Conservation (phyloP, 1,284 basidiomycete genomes). For the Melampsora americana region DNA sequence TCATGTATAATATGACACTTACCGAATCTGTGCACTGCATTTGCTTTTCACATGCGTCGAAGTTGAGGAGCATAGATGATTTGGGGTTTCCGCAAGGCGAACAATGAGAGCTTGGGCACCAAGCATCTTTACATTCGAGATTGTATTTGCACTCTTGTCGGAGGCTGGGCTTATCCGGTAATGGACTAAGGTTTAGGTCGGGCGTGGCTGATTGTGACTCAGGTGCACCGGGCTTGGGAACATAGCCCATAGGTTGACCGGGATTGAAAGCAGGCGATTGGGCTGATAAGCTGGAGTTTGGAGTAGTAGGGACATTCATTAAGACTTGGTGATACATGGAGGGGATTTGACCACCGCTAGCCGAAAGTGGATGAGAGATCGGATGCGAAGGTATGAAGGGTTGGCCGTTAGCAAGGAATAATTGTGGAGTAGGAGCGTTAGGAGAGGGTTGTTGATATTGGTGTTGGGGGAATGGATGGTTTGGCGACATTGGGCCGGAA, state of each 20-base stretch:
- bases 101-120: slow-evolving; percentile 43
- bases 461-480: slow-evolving; percentile 22
- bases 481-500: slow-evolving; percentile 24
- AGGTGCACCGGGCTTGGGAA: neutral
- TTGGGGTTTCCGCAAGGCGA: slow-evolving; percentile 28
- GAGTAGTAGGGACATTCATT: slow-evolving; percentile 10
- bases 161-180: slow-evolving; percentile 17
- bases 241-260: slow-evolving; percentile 1
- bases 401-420: slow-evolving; percentile 43
- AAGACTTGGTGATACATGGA: slow-evolving; percentile 29
- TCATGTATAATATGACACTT: neutral
- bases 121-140: slow-evolving; percentile 36
- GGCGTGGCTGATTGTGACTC: slow-evolving; percentile 6
- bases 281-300: slow-evolving; percentile 6
- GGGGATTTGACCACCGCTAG: neutral
- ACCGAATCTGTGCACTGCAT: slow-evolving; percentile 34
- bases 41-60: slow-evolving; percentile 34
- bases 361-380: slow-evolving; percentile 18
- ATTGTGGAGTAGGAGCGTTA: slow-evolving; percentile 35
- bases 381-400: slow-evolving; percentile 31
- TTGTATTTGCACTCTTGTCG: slow-evolving; percentile 41
- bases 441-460: slow-evolving; percentile 25
- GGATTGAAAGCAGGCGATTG: slow-evolving; percentile 13
- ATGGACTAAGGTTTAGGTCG: neutral
- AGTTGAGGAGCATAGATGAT: slow-evolving; percentile 36